Base-by-base conservation (phyloP, 305 asterid species). In the Fraxinus paxiana region DNA sequence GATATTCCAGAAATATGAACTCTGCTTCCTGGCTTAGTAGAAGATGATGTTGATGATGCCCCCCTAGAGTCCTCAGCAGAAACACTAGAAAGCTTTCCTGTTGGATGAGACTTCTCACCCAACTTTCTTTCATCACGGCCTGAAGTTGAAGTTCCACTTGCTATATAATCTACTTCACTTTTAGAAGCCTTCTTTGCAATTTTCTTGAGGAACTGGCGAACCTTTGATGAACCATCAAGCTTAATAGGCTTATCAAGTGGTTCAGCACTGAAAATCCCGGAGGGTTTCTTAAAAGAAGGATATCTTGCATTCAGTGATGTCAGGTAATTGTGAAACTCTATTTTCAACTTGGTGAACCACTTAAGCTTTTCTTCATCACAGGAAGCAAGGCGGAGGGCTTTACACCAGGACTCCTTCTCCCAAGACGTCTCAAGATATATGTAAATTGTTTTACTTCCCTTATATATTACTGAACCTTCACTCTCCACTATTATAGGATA, bases 371-470 rank as follows among this genome's bases (percentile, higher is more conserved):
- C 92, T 41, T 91, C 92, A 69, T 83, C 79, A 75, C 85, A 87
- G 41, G 98, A 93, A 88, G 97, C 97, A 84, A 90, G 88, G 78
- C 98, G 95, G 76, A 95, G 97, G 77, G 92, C 97, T 92, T 91
- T 95, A 84, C 99, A 95, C 99, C 98, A 95, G 79, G 97, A 89
- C 86, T 95, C 99, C 84, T 95, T 95, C 86, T 94, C 97, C 97
- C 96, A 94, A 83, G 99, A 89, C 78, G 98, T 95, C 82, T 95
- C 98, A 12, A 90, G 90, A 89, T 92, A 95, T 80, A 95, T 78
- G 88, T 91, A 92, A 76, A 95, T 38, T 54, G 76, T 80, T 84
- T 88, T 87, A 85, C 87, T 86, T 88, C 97, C 98, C 84, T 90
- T 89, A 87, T 94, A 95, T 82, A 94, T 63, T 15, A 75, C 80